Evolutionary conservation across 2,329 filamentous ascomycete genomes (phyloP), one percentile per base, ranked within the genome.

Genomic region (Exophiala lecanii-corni): DNA sequence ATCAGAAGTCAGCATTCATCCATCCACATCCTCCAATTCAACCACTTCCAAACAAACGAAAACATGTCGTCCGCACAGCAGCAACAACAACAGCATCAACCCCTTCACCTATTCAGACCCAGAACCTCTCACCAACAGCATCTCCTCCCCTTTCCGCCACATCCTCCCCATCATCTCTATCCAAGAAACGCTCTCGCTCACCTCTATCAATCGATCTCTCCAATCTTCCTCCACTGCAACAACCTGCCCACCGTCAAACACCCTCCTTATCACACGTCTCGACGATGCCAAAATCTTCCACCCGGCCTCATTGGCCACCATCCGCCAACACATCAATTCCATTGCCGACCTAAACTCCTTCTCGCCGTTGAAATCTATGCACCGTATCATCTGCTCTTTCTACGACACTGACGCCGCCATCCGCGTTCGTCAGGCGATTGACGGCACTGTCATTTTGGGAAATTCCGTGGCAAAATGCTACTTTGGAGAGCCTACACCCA

Each of bases 401-500:
- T 57, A 62, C 54, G 62, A 61, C 36, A 58, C 59, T 28, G 56
- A 64, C 26, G 66, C 67, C 40, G 69, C 71, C 12, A 58, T 72
- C 43, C 51, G 54, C 33, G 61, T 70, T 40, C 68, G 69, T 41
- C 62, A 70, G 42, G 53, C 62, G 18, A 62, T 74, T 9, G 68
- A 72, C 36, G 60, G 57, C 41, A 54, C 61, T 9, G 49, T 57
- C 18, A 56, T 69, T 4, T 56, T 67, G 4, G 51, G 59, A 17
- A 48, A 57, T 23, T 55, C 63, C n/a, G 59, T 63, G 15, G 57
- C 66, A 3, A 64, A 64, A 31, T 65, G 72, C 56, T 73, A 77
- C 64, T 78, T 79, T 53, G 75, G 76, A 54, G 59, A 64, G 41
- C 61, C 64, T 10, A 73, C 74, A 41, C 67, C 72, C 6, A 63